Conservation (phyloP, 495 filamentous ascomycete species). For the Podospora pseudopauciseta region DNA sequence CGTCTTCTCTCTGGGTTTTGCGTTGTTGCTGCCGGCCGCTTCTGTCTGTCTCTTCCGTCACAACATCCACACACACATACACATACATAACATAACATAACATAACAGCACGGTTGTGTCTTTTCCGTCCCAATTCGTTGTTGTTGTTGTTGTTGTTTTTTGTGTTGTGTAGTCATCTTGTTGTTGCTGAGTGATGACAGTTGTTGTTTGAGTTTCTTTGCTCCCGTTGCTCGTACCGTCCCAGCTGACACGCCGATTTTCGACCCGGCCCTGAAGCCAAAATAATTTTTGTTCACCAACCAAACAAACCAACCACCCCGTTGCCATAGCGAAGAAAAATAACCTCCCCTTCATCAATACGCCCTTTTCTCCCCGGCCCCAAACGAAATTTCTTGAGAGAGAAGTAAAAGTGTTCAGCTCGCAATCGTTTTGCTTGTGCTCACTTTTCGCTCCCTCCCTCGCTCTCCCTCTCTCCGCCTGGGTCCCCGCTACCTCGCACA, state of each 20-base stretch:
- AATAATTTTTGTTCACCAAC: not conserved
- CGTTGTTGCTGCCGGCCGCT: no score
- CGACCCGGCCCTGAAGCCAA: no score
- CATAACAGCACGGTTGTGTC: not conserved
- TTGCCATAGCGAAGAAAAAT: not conserved
- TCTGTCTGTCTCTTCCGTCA: no score
- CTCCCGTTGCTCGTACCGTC: not conserved
- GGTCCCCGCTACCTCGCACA: not conserved
- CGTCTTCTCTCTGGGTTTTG: not conserved
- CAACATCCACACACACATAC: no score
- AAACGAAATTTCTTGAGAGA: not conserved
- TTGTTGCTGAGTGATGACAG: slow-evolving; percentile 13
- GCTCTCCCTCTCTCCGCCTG: not conserved
- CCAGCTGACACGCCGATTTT: slow-evolving; percentile 2
- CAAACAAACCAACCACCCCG: slow-evolving; percentile 9
- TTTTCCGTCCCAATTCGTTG: slow-evolving; percentile 18
- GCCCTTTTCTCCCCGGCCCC: not conserved
- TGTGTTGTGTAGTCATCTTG: no score
- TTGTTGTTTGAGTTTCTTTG: slow-evolving; percentile 8
- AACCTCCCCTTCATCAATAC: not conserved
- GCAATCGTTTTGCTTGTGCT: not conserved
- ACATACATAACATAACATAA: no score
- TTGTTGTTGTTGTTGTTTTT: slow-evolving; percentile 1
- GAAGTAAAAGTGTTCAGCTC: no score
- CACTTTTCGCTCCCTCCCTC: not conserved